Evolutionary conservation across 305 asterid species (phyloP).

Genomic region (Solanum hybrid): DNA sequence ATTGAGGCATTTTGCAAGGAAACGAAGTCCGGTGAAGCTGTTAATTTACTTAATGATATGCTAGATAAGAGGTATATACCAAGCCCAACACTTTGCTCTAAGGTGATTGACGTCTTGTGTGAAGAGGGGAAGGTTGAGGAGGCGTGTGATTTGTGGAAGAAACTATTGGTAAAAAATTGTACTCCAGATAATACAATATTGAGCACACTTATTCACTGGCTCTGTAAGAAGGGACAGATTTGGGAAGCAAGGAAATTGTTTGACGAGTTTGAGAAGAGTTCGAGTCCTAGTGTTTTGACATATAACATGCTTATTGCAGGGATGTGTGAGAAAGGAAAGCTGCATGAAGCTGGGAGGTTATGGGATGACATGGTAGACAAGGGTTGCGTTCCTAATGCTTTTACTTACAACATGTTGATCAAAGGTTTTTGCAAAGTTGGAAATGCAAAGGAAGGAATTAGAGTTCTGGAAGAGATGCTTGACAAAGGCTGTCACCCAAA

Average conservation of each 20-base stretch:
- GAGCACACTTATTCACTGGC: constrained; percentile 74
- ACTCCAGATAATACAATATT: constrained; percentile 61
- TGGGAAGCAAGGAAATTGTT: constrained; percentile 69
- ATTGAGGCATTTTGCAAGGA: constrained; percentile 75
- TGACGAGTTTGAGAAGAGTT: constrained; percentile 68
- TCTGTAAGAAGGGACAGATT: constrained; percentile 71
- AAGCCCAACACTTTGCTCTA: constrained; percentile 59
- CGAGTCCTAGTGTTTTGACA: constrained; percentile 64
- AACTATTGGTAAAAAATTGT: constrained; percentile 57
- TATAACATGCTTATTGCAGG: constrained; percentile 74
- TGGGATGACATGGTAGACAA: constrained; percentile 90
- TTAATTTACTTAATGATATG: constrained; percentile 69
- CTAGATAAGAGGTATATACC: constrained; percentile 63
- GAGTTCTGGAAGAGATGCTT: constrained; percentile 72
- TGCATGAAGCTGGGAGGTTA: constrained; percentile 76
- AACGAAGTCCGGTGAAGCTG: constrained; percentile 64
- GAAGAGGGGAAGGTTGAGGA: constrained; percentile 61
- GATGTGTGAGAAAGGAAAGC: constrained; percentile 75
- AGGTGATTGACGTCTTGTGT: constrained; percentile 63
- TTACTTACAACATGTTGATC: constrained; percentile 61
- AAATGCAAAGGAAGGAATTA: constrained; percentile 52
- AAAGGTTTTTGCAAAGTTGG: constrained; percentile 69
- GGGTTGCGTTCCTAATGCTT: constrained; percentile 62
- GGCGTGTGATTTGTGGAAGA: constrained; percentile 62
- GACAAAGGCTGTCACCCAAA: constrained; percentile 46